These are phyloP conservation scores for Colletotrichum tanaceti DNA, from an alignment of 2,329 filamentous ascomycete genomes.

Conservation along the genomic window DNA sequence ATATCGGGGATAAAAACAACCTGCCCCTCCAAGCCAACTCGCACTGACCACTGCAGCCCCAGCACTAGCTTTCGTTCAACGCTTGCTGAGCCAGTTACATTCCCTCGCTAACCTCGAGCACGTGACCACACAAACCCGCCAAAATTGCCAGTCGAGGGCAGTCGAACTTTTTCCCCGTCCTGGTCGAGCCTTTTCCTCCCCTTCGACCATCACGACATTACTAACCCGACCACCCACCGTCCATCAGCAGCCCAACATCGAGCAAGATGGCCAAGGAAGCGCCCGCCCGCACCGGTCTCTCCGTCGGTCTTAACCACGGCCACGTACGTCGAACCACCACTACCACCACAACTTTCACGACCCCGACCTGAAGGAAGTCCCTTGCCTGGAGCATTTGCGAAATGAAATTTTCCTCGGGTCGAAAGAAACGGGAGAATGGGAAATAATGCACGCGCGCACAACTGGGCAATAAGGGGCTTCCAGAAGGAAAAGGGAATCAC, in stretches of 20 bases:
- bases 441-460: background rate
- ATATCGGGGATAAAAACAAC: background rate
- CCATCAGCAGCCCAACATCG: constrained; percentile 47
- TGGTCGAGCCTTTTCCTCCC: constrained; percentile 28
- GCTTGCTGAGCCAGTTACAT: constrained; percentile 7
- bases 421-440: constrained; percentile 1
- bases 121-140: constrained; percentile 46
- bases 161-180: constrained; percentile 26
- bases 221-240: constrained; percentile 45
- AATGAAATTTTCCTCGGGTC: constrained; percentile 6
- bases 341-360: background rate
- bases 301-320: constrained; percentile 72
- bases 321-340: constrained; percentile 66
- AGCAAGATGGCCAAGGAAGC: constrained; percentile 69
- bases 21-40: background rate
- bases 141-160: constrained; percentile 23
- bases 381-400: background rate
- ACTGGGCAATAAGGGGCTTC: background rate
- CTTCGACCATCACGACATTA: constrained; percentile 47
- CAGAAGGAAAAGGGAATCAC: background rate
- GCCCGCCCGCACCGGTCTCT: constrained; percentile 67
- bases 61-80: background rate
- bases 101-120: constrained; percentile 43
- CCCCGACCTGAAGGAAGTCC: constrained; percentile 28
- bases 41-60: background rate